Evolutionary conservation across 257 asterid species (phyloP).

Genomic region (Scutellaria baicalensis): DNA sequence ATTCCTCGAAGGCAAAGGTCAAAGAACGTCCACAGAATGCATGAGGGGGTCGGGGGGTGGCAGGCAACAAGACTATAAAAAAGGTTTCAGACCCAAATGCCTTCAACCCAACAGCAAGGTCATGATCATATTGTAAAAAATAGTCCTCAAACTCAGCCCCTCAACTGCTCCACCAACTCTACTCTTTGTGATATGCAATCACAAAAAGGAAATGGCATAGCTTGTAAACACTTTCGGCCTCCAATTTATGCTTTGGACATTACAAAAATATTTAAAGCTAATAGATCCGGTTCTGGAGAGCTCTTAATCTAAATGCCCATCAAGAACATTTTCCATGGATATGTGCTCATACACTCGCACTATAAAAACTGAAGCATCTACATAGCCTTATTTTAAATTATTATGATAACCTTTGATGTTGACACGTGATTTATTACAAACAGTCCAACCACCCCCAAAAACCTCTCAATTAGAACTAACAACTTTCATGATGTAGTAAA

Average conservation of each 20-base stretch:
- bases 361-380: not conserved
- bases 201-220: not conserved
- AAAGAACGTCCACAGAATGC: not conserved
- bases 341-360: not conserved
- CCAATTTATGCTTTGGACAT: not conserved
- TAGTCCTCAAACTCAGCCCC: conserved; percentile 1
- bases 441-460: not conserved
- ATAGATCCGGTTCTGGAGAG: not conserved
- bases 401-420: not conserved
- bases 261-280: not conserved
- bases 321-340: not conserved
- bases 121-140: not conserved
- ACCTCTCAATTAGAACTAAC: not conserved
- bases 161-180: not conserved
- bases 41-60: too few species aligned
- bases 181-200: not conserved
- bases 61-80: too few species aligned
- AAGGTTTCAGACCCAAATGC: too few species aligned
- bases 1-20: not conserved
- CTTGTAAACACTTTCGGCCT: not conserved
- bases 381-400: not conserved
- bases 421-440: not conserved
- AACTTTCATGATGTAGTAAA: not conserved
- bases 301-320: not conserved
- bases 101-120: not conserved